Percentiles rank a stretch among this genome's conserved stretches.
Evolutionary conservation across 768 basidiomycete genomes (phyloP).

Genomic region (Naganishia kalamii): DNA sequence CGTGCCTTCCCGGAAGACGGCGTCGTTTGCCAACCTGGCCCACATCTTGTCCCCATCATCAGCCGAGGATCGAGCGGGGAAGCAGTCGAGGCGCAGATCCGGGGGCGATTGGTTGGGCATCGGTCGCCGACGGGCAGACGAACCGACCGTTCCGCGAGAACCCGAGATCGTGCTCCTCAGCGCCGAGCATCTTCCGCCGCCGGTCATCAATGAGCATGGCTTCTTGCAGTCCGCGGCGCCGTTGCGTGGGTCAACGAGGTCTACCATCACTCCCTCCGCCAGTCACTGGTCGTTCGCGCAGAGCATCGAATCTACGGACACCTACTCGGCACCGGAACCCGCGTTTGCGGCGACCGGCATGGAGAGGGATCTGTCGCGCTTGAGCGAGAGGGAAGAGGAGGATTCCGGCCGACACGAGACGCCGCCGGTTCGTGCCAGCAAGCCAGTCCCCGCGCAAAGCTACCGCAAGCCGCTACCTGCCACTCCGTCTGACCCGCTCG

Average conservation of each 20-base stretch:
- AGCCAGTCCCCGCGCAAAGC: not conserved
- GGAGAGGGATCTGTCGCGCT: conserved; percentile 8
- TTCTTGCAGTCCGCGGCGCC: conserved; percentile 3
- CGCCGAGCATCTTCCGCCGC: conserved; percentile 5
- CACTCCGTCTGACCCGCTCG: not conserved
- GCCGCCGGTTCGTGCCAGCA: too few relatives aligned
- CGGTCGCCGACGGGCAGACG: not conserved
- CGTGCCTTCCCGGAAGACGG: not conserved
- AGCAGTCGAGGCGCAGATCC: not conserved
- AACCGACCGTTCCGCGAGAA: not conserved
- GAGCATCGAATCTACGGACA: not conserved
- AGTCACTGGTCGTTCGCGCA: not conserved
- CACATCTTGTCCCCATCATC: not conserved
- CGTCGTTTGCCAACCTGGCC: not conserved
- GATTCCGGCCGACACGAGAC: too few relatives aligned
- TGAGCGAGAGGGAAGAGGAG: conserved; percentile 1
- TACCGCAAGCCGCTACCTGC: not conserved
- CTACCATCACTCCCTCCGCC: not conserved
- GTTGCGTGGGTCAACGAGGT: too few relatives aligned
- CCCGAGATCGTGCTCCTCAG: conserved; percentile 2
- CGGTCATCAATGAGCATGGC: conserved; percentile 1
- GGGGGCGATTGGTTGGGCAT: conserved; percentile 6
- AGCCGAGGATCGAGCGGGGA: not conserved
- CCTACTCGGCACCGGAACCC: too few relatives aligned
- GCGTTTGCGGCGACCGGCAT: not conserved